Conservation (phyloP, 2,329 filamentous ascomycete genomes). For the Aspergillus aculeatus region DNA sequence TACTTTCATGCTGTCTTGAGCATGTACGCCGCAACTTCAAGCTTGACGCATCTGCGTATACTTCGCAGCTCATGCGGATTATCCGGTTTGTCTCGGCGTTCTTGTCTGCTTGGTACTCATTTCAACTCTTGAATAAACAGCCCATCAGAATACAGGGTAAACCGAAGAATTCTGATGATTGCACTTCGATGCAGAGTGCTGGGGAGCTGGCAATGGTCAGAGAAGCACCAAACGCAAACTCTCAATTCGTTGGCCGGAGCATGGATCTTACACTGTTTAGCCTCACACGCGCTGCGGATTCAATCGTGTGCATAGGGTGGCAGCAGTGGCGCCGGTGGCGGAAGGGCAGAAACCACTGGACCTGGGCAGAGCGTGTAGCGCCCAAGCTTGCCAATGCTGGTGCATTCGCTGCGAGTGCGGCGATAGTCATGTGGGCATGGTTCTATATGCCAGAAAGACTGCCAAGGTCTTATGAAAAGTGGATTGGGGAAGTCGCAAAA, state of each 20-base stretch:
- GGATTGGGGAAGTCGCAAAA: slow-evolving; percentile 75
- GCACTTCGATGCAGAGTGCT: slow-evolving; percentile 7
- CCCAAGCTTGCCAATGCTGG: slow-evolving; percentile 60
- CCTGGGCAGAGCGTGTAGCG: slow-evolving; percentile 41
- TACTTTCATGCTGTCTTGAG: slow-evolving; percentile 28
- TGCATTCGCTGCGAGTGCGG: slow-evolving; percentile 70
- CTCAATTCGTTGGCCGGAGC: slow-evolving; percentile 64
- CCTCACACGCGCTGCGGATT: slow-evolving; percentile 68
- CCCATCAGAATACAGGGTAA: slow-evolving; percentile 22
- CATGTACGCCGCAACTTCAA: slow-evolving; percentile 22
- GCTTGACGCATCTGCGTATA: slow-evolving; percentile 18
- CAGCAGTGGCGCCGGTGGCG: slow-evolving; percentile 43
- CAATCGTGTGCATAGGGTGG: slow-evolving; percentile 67
- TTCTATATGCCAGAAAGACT: slow-evolving; percentile 72
- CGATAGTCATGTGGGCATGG: slow-evolving; percentile 86
- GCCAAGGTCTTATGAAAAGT: slow-evolving; percentile 72
- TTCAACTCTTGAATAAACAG: slow-evolving; percentile 48
- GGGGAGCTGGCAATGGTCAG: slow-evolving; percentile 5
- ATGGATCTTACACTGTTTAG: slow-evolving; percentile 82
- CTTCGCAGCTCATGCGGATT: slow-evolving; percentile 22
- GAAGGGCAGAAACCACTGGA: slow-evolving; percentile 30
- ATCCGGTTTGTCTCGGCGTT: slow-evolving; percentile 47
- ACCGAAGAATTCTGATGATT: slow-evolving; percentile 9
- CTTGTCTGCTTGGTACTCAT: slow-evolving; percentile 51
- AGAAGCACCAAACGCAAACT: slow-evolving; percentile 19